Base-by-base conservation (phyloP, 805 yeast species). In the Ogataea neopini region DNA sequence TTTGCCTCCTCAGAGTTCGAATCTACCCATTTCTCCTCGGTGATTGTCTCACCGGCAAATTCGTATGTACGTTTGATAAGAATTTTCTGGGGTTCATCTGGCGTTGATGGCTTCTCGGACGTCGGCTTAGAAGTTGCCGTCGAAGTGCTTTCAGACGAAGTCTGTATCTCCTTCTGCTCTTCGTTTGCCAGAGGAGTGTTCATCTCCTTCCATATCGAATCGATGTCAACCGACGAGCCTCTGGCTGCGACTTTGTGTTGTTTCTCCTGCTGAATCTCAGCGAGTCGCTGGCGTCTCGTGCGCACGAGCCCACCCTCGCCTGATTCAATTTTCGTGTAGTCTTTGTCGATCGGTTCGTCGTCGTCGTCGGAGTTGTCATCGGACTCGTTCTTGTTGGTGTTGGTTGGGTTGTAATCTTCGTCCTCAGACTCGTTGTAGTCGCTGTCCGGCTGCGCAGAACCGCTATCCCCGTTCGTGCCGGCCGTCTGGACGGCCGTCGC, bases 21-120 rank as follows among this genome's bases (percentile, higher is more conserved):
- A 40, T 81, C 85, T 1, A 94, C 97, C 66, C 76, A 72, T 65
- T 88, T 89, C 49, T 84, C 83, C 59, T 91, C 96, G 0, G 85
- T 79, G 1, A 86, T 74, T 2, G 81, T 72, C 57, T 86, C 86
- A 5, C 97, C 97, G 0, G 99, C 98, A 74, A 89, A 92, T 48
- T 87, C 86, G 62, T 88, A 92, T 2, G 83, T 79, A 52, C 94
- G 75, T 50, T 79, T 83, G 47, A 92, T 90, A 56, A 81, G 79
- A 47, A 92, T 77, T n/a, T 39, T 30, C 34, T 30, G 18, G n/a
- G n/a, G n/a, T n/a, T n/a, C n/a, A n/a, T n/a, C n/a, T n/a, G n/a
- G n/a, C n/a, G n/a, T 14, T 30, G 17, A 5, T 10, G 30, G 30
- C 3, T 3, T 30, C 8, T n/a, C 34, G 18, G 34, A 30, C n/a